Evolutionary conservation across 805 yeast genomes (phyloP), one percentile per base, ranked within the genome.

Genomic region (Kuraishia floccosa): DNA sequence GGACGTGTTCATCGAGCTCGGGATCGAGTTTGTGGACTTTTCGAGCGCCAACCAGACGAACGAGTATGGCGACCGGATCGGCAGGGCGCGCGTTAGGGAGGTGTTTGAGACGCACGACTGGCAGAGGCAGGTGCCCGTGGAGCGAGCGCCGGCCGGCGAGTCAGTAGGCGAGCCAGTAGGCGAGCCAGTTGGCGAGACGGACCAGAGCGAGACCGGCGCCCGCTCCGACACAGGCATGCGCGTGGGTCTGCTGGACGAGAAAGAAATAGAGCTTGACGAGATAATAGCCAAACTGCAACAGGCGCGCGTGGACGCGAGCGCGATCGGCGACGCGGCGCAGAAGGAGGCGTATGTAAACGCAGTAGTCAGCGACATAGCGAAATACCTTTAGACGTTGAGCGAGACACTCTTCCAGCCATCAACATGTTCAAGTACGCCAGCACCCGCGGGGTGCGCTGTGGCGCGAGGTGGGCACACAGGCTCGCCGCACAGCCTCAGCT

Each of bases 31-130:
- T 35, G 46, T 67, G 5, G 44, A 57, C 31, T 50, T 55, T 23
- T 35, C 40, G 12, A 49, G 49, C 6, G 17, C 39, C 2, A 63
- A 65, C 1, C 30, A 23, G n/a, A 51, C 19, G 4, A 35, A 57
- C 37, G 62, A 60, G 37, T 56, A 27, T 30, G 43, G 40, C 12
- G 70, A 63, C 18, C 44, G 38, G 13, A n/a, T 46, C 3, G 73
- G 73, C 0, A 50, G 42, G 29, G 58, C 52, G 30, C 35, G 73
- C 29, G 31, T 68, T 2, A 33, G 35, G 9, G 72, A 66, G 34
- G 36, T 65, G 1, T 34, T 68, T 7, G 57, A 65, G 21, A 49
- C 59, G 4, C 65, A 61, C 34, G 65, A 60, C 21, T 69, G 76
- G 75, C 38, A 66, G 12, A 44, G 47, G 18, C 17, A 45, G 5